Conservation (phyloP, 1,139 yeast genomes). For the Taphrina deformans region DNA sequence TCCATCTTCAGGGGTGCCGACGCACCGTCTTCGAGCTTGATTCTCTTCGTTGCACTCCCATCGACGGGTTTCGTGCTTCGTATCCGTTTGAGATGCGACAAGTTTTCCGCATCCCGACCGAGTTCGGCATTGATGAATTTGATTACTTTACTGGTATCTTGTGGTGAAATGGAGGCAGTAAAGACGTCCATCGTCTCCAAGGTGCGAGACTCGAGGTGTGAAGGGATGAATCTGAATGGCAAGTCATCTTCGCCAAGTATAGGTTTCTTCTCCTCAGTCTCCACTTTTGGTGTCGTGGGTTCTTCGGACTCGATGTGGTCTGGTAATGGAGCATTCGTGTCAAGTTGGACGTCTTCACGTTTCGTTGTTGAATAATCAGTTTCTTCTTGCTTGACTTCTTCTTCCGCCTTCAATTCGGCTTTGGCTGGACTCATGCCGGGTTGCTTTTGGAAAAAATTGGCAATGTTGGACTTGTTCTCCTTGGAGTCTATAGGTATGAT, state of each 20-base stretch:
- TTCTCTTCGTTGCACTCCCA: background rate
- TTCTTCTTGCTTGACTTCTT: slow-evolving; percentile 1
- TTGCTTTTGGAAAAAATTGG: slow-evolving; percentile 33
- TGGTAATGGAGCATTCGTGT: slow-evolving; percentile 29
- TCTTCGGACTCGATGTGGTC: background rate
- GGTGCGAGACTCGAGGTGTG: slow-evolving; percentile 34
- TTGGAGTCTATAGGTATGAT: slow-evolving; percentile 30
- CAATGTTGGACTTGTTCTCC: slow-evolving; percentile 32
- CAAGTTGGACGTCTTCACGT: background rate
- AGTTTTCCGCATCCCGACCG: slow-evolving; percentile 6
- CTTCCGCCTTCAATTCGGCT: slow-evolving; percentile 1
- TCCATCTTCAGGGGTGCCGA: slow-evolving; percentile 1
- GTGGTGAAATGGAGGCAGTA: slow-evolving; percentile 23
- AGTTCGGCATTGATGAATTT: slow-evolving; percentile 14
- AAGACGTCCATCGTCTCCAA: slow-evolving; percentile 35
- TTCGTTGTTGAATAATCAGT: background rate
- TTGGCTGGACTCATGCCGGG: slow-evolving; percentile 27
- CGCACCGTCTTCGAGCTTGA: slow-evolving; percentile 18
- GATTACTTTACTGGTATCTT: slow-evolving; percentile 13
- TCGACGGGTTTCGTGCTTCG: slow-evolving; percentile 5
- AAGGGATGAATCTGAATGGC: slow-evolving; percentile 30
- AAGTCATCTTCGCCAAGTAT: slow-evolving; percentile 19
- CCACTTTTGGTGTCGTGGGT: background rate
- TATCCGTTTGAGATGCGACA: slow-evolving; percentile 32
- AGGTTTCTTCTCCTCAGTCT: background rate